phyloP scores from a whole-genome alignment of 306 rosid species.

The Ormosia emarginata region DNA sequence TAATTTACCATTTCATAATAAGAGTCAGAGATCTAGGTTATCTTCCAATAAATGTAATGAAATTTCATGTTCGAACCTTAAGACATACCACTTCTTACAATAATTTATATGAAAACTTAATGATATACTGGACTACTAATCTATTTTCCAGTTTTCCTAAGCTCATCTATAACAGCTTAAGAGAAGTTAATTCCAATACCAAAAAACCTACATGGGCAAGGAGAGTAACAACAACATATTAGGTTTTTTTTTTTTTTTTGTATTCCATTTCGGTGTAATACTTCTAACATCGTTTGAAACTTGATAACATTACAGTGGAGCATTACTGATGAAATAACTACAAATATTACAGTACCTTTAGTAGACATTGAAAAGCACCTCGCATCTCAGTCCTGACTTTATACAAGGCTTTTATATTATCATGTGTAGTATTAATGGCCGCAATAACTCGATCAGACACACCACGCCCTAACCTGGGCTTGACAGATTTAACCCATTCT shows the following conservation, averaged over 20 bases:
- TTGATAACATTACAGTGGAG: neutral
- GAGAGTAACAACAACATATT: neutral
- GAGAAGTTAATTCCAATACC: neutral
- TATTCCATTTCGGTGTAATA: neutral
- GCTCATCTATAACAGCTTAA: neutral
- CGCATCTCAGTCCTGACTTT: slow-evolving; percentile 84
- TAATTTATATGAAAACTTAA: neutral
- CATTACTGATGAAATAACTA: neutral
- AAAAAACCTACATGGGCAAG: neutral
- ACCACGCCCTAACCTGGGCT: slow-evolving; percentile 57
- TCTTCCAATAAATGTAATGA: neutral
- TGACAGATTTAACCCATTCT: slow-evolving; percentile 77
- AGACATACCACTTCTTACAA: neutral
- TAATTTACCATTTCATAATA: neutral
- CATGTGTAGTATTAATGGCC: slow-evolving; percentile 53
- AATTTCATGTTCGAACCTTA: neutral
- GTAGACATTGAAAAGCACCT: slow-evolving; percentile 62
- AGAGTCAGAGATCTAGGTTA: neutral
- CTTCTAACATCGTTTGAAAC: neutral
- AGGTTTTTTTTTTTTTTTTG: neutral
- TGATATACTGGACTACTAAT: neutral
- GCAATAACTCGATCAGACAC: slow-evolving; percentile 50
- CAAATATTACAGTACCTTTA: slow-evolving; percentile 56
- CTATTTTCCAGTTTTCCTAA: neutral
- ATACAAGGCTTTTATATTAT: slow-evolving; percentile 59